Percentiles rank a stretch among this genome's conserved stretches.
Evolutionary conservation across 2,329 filamentous ascomycete genomes (phyloP).

Genomic region (Paracamarosporium sp.): DNA sequence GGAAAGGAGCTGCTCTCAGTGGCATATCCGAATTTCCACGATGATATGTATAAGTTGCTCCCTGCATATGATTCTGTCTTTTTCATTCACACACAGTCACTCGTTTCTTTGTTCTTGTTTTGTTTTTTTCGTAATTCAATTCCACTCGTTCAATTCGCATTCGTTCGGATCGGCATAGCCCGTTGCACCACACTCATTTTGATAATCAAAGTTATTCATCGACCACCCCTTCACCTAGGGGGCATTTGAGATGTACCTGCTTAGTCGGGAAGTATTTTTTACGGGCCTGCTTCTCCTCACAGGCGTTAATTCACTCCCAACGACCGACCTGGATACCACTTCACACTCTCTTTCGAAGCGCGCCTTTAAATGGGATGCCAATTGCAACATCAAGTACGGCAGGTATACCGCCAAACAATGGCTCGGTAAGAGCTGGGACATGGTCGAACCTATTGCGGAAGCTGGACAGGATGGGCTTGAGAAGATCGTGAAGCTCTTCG

Average conservation of each 20-base stretch:
- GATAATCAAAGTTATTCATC: neutral
- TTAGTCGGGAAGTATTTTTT: neutral
- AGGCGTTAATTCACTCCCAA: neutral
- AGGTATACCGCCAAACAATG: neutral
- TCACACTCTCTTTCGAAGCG: neutral
- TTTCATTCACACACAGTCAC: neutral
- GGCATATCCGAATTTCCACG: neutral
- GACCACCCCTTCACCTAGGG: neutral
- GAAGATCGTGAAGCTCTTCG: neutral
- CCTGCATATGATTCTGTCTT: too few species aligned
- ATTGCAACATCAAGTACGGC: neutral
- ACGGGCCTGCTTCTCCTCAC: neutral
- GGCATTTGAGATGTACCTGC: neutral
- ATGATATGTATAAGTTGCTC: neutral
- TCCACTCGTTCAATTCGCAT: neutral
- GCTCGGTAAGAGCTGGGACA: neutral
- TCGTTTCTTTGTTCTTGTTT: neutral
- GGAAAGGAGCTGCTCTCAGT: neutral
- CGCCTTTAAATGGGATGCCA: neutral
- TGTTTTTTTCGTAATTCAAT: neutral
- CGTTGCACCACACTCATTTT: neutral
- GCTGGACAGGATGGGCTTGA: neutral
- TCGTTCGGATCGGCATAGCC: neutral
- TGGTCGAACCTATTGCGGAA: neutral
- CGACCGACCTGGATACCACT: neutral